A percentile compares a stretch with the other conserved stretches of the same genome.
Evolutionary conservation across 75 land plant species (phyloP).

Genomic region (Sequoia sempervirens): DNA sequence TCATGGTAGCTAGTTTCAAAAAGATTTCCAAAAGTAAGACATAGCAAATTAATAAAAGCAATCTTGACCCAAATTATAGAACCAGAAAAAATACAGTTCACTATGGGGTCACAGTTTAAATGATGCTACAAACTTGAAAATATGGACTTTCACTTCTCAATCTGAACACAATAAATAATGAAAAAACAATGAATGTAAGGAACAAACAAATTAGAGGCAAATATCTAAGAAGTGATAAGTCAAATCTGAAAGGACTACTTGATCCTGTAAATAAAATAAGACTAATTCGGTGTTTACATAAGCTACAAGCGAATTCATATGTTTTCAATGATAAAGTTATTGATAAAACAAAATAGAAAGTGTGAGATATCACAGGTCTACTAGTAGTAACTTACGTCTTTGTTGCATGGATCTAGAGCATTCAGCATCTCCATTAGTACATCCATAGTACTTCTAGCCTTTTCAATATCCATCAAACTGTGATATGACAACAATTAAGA

Average conservation of each 20-base stretch:
- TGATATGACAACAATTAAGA: background rate
- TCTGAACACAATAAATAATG: background rate
- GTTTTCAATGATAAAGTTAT: background rate
- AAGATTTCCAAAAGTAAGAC: background rate
- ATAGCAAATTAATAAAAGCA: background rate
- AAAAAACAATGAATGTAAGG: background rate
- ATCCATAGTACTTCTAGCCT: constrained; percentile 34
- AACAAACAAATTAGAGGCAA: background rate
- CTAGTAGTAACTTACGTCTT: constrained; percentile 17
- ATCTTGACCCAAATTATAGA: background rate
- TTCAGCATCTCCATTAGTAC: constrained; percentile 39
- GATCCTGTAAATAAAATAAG: background rate
- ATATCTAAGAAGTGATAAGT: background rate
- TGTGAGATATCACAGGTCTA: background rate
- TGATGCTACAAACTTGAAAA: background rate
- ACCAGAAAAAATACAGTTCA: background rate
- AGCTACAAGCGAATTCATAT: background rate
- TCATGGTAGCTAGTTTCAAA: background rate
- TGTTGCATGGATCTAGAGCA: constrained; percentile 38
- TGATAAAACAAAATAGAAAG: background rate
- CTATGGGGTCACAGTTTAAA: background rate
- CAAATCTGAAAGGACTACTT: background rate
- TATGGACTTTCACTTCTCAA: background rate
- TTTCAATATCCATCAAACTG: constrained; percentile 28
- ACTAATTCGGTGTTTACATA: background rate